A percentile compares a stretch with the other conserved stretches of the same genome.
Conservation (phyloP, 305 asterid species). For the Rubia peregrina region DNA sequence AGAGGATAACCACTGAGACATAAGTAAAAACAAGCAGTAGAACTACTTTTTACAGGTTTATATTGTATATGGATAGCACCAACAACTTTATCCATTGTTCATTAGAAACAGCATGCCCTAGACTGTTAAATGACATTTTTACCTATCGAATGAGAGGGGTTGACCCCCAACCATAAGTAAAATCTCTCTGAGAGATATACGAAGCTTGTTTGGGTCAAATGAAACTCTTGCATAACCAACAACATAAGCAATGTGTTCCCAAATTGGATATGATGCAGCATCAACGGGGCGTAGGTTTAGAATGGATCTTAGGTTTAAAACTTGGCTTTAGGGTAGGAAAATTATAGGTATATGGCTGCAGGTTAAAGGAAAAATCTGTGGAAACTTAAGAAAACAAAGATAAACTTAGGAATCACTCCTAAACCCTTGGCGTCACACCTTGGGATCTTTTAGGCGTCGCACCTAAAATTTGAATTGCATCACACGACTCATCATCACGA, state of each 20-base stretch:
- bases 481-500: no score
- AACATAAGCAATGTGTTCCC: constrained; percentile 97
- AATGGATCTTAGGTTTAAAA: no score
- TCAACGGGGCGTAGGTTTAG: no score
- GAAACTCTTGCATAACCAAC: constrained; percentile 89
- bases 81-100: background rate
- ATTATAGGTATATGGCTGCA: no score
- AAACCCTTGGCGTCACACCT: no score
- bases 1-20: background rate
- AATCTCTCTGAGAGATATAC: constrained; percentile 69
- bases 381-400: no score
- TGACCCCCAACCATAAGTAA: constrained; percentile 86
- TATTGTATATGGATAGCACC: background rate
- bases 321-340: no score
- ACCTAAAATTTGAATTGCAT: no score
- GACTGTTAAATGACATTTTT: constrained; percentile 9
- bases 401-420: no score
- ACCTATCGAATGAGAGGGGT: constrained; percentile 88
- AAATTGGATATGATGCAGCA: no score
- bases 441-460: no score
- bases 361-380: no score
- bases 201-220: constrained; percentile 57
- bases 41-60: background rate
- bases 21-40: constrained; percentile 1
- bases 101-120: background rate